These are phyloP conservation scores for Firmiana major DNA, from an alignment of 345 rosid genomes.

Conservation along the genomic window DNA sequence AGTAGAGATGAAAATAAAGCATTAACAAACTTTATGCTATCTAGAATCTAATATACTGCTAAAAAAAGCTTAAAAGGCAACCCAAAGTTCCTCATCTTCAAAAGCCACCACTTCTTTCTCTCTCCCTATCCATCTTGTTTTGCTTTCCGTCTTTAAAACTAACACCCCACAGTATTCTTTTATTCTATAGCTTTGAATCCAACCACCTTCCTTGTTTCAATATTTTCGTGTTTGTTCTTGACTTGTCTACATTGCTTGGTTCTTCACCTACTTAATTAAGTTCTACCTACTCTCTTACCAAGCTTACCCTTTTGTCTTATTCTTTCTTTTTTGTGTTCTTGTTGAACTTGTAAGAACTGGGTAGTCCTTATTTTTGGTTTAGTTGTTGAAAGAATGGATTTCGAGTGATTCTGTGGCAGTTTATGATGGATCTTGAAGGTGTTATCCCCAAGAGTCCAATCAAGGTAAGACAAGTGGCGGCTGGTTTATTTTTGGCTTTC, in stretches of 20 bases:
- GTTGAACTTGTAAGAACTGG: slow-evolving; percentile 27
- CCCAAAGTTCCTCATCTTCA: slow-evolving; percentile 7
- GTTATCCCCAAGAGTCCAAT: slow-evolving; percentile 38
- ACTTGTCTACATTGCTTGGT: slow-evolving; percentile 25
- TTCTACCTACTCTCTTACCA: background rate
- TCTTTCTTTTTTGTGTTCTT: background rate
- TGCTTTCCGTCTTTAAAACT: slow-evolving; percentile 19
- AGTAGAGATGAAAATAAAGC: slow-evolving; percentile 16
- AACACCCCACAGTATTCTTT: too few species aligned
- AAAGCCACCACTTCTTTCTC: slow-evolving; percentile 1
- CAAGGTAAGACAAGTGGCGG: slow-evolving; percentile 44
- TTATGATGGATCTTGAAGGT: slow-evolving; percentile 67
- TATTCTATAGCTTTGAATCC: too few species aligned
- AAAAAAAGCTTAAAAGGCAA: background rate
- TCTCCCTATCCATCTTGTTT: background rate
- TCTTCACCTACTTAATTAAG: slow-evolving; percentile 6
- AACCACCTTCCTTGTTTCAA: background rate
- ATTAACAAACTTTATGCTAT: slow-evolving; percentile 3
- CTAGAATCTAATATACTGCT: background rate
- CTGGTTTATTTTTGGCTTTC: background rate
- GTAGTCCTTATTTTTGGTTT: slow-evolving; percentile 18
- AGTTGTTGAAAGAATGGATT: slow-evolving; percentile 25
- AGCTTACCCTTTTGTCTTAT: background rate
- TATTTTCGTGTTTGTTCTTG: slow-evolving; percentile 23
- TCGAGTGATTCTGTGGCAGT: slow-evolving; percentile 26